Base-by-base conservation (phyloP, 2,329 filamentous ascomycete genomes). In the Diplodia corticola region DNA sequence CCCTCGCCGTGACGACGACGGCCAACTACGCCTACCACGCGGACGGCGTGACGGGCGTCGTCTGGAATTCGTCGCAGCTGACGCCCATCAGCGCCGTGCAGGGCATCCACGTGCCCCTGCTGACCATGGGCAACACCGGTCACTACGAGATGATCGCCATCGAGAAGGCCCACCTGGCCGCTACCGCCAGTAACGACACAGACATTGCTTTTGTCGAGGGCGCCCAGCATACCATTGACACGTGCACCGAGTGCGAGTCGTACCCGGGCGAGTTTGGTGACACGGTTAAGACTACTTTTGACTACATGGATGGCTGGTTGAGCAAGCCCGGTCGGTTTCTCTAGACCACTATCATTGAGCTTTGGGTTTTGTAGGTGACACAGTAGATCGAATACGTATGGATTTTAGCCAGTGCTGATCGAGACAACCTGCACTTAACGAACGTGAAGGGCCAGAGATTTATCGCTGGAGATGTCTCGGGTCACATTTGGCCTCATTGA, bases 131-230 rank as follows among this genome's bases (percentile, higher is more conserved):
- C 7, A 69, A 65, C 53, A 72, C 70, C 0, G 70, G 69, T 3
- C 69, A 71, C 53, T 72, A 63, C 40, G 70, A 71, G 57, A 70
- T 69, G 22, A 53, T 71, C 33, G 71, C 70, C 35, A 67, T 67
- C 3, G 70, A 71, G 66, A 71, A 71, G 37, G 65, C 67, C 1
- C 65, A 70, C n/a, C 57, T 70, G 7, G 67, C 67, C 22, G 61
- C 70, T 9, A 15, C 17, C 4, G 64, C 50, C 2, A 68, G 68
- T 3, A 68, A 68, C 26, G 70, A 71, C 30, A 70, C 60, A 5
- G 64, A 67, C 5, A 71, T 71, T 44, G 68, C 53, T 2, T 72
- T 71, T 57, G 67, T 71, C 2, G 68, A 72, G 54, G 70, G 71
- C 9, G 70, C 70, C 2, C 51, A 68, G 50, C 70, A 72, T 48